A percentile compares a stretch with the other conserved stretches of the same genome.
phyloP scores from a whole-genome alignment of 805 yeast species.

The Yamadazyma phyllophila region DNA sequence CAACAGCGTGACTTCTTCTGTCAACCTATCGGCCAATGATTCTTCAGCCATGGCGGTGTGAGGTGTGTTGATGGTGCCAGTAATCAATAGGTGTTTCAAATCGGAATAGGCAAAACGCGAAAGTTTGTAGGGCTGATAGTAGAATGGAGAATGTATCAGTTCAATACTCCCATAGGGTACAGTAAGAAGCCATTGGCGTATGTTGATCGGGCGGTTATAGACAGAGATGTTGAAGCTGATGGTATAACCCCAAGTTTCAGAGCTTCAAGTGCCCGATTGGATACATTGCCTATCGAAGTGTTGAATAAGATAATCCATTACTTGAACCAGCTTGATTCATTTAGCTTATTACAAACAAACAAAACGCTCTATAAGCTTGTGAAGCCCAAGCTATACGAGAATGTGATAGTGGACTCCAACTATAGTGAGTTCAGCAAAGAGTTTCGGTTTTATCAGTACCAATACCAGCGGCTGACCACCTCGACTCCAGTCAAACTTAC shows the following conservation, averaged over 20 bases:
- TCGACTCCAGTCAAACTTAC: neutral
- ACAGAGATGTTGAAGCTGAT: neutral
- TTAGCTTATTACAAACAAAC: conserved; percentile 29
- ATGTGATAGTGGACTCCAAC: conserved; percentile 37
- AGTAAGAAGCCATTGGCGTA: conserved; percentile 20
- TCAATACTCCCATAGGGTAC: conserved; percentile 18
- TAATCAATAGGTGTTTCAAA: neutral
- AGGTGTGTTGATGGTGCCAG: neutral
- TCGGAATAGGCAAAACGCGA: neutral
- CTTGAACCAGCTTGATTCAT: conserved; percentile 38
- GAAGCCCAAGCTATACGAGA: conserved; percentile 36
- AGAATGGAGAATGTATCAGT: conserved; percentile 6
- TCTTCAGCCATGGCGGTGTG: conserved; percentile 2
- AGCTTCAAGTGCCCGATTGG: conserved; percentile 13
- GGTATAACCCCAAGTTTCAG: neutral
- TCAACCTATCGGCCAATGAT: conserved; percentile 35
- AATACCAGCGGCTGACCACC: conserved; percentile 1
- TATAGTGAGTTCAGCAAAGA: conserved; percentile 34
- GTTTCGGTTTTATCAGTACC: conserved; percentile 11
- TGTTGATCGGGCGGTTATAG: neutral
- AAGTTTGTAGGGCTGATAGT: neutral
- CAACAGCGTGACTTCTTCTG: conserved; percentile 53
- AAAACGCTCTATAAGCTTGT: conserved; percentile 28
- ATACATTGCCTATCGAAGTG: conserved; percentile 38
- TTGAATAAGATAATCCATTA: conserved; percentile 28